Evolutionary conservation across 2,329 filamentous ascomycete species (phyloP).

Genomic region (Apiospora pterosperma): DNA sequence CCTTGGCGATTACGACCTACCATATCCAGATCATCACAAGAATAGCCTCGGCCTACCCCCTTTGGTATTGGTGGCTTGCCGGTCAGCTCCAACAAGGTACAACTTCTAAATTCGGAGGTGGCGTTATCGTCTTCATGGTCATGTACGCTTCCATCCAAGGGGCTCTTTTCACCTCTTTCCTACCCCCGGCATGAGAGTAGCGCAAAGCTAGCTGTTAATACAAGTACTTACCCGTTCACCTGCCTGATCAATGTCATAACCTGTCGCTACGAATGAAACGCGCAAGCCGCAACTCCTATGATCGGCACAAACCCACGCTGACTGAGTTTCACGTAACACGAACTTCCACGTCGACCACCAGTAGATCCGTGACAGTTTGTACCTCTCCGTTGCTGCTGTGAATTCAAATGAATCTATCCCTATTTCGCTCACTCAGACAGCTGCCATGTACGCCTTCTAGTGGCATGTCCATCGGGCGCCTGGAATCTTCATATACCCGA

Average conservation of each 20-base stretch:
- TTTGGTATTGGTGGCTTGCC: conserved; percentile 86
- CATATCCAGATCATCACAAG: conserved; percentile 94
- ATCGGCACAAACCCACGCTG: not conserved
- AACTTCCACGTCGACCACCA: too few relatives aligned
- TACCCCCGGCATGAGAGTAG: conserved; percentile 73
- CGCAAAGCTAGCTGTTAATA: not conserved
- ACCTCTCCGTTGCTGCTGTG: not conserved
- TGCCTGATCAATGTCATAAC: too few relatives aligned
- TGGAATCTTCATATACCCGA: not conserved
- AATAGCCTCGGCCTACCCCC: conserved; percentile 80
- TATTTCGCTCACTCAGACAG: too few relatives aligned
- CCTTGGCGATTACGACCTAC: conserved; percentile 72
- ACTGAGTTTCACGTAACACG: not conserved
- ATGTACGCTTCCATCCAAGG: conserved; percentile 83
- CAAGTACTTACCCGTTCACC: too few relatives aligned
- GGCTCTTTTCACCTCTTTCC: conserved; percentile 80
- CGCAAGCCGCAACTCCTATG: not conserved
- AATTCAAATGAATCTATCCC: not conserved
- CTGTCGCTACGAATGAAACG: too few relatives aligned
- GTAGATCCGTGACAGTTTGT: not conserved
- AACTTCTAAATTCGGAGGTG: conserved; percentile 24
- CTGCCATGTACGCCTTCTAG: not conserved
- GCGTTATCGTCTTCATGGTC: conserved; percentile 64
- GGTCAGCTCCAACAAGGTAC: conserved; percentile 34
- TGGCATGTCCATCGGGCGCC: not conserved